Evolutionary conservation across 2,329 filamentous ascomycete genomes (phyloP), one percentile per base, ranked within the genome.

Genomic region (Helotiales sp.): DNA sequence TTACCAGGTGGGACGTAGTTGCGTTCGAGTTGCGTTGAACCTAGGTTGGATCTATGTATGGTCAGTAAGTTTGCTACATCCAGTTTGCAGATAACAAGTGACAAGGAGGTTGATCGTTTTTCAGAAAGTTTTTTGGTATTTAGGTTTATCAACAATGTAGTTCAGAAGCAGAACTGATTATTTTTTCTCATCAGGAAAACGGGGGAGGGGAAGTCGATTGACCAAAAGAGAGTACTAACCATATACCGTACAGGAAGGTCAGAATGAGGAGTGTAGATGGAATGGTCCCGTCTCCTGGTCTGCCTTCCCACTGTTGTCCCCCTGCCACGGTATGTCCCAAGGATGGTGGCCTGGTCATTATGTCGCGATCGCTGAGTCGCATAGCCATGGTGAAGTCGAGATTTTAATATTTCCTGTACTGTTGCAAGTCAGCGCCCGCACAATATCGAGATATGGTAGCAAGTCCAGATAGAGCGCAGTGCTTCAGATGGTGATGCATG

Each of bases 401-500:
- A 54, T n/a, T 6, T 34, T 32, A 52, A 45, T 30, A 15, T 40
- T 49, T 45, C 2, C 43, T 60, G 15, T 34, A 32, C 57, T 60
- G 11, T 20, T 60, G 34, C 40, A 30, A 32, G 63, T 73, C 60
- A 73, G 70, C 58, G 70, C 70, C 66, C 70, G 68, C 59, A 66
- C 61, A 65, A 54, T 64, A 55, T 54, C 63, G 62, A 43, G 67
- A 70, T 63, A 70, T 73, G 34, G 61, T 6, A 24, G 55, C 10
- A 28, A 30, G n/a, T 22, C 57, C 24, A 43, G 34, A 54, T 37
- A 67, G 26, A 1, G 57, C 65, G 28, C 63, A 52, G 64, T 75
- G 81, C 80, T 88, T 87, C 88, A 91, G 88, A 91, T 91, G 88
- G 88, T 91, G 89, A 87, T 91, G 88, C 88, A 91, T 91, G 88